Percentiles rank a stretch among this genome's conserved stretches.
Evolutionary conservation across 139 green algal species (phyloP).

Genomic region (Chlamydomonas applanata): DNA sequence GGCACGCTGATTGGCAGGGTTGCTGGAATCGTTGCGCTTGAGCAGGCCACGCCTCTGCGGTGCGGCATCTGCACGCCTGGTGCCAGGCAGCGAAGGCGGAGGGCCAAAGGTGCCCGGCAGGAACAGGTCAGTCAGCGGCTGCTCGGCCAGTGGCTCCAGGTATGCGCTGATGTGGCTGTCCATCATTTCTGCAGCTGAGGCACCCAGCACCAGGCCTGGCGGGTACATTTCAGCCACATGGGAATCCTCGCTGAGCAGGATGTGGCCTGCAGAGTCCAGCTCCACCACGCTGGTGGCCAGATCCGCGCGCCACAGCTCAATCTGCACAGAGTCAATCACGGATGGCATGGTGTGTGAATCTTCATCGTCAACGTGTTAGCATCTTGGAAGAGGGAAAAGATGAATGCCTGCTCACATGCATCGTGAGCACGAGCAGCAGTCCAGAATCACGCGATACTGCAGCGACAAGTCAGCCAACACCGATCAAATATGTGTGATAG

Average conservation of each 20-base stretch:
- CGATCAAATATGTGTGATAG: too few relatives aligned
- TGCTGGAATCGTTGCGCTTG: too few relatives aligned
- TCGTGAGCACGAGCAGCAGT: too few relatives aligned
- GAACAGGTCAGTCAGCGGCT: slow-evolving; percentile 2
- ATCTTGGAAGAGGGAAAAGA: too few relatives aligned
- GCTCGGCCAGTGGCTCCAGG: background rate
- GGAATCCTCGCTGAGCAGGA: background rate
- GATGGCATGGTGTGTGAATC: too few relatives aligned
- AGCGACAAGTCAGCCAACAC: too few relatives aligned
- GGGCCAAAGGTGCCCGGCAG: background rate
- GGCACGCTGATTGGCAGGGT: too few relatives aligned
- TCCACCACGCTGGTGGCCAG: slow-evolving; percentile 28
- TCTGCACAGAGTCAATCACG: background rate
- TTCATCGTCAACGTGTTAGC: too few relatives aligned
- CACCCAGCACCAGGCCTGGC: background rate
- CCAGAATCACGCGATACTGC: too few relatives aligned
- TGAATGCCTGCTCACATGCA: too few relatives aligned
- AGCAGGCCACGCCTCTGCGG: too few relatives aligned
- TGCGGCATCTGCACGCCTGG: too few relatives aligned
- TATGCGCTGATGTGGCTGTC: background rate
- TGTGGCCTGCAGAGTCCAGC: slow-evolving; percentile 7
- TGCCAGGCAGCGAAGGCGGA: background rate
- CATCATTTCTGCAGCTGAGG: background rate
- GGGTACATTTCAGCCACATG: background rate
- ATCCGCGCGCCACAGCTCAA: slow-evolving; percentile 37